phyloP scores from a whole-genome alignment of 2,329 filamentous ascomycete genomes.

The Macrophomina tecta region DNA sequence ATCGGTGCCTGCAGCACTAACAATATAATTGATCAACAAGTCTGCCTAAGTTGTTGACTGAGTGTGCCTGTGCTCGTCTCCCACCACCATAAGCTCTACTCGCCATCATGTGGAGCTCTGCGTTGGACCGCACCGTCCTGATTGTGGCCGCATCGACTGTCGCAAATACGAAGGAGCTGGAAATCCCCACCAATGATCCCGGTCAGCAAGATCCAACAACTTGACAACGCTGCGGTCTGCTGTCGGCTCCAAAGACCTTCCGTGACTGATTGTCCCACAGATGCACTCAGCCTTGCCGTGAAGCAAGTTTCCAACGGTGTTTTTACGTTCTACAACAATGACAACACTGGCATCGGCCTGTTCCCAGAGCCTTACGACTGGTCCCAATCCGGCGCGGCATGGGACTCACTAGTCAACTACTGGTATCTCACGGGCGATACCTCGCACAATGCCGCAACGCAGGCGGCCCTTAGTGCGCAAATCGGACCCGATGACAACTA shows the following conservation, averaged over 20 bases:
- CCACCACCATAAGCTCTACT: too few relatives aligned
- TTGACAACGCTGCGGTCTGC: not conserved
- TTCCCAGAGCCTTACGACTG: constrained; percentile 54
- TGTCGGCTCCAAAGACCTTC: not conserved
- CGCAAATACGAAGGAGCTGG: not conserved
- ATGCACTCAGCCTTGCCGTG: not conserved
- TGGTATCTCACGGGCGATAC: constrained; percentile 54
- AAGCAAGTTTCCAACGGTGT: constrained; percentile 10
- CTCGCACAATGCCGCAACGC: constrained; percentile 50
- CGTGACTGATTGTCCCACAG: not conserved
- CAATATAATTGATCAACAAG: not conserved
- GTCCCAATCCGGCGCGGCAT: constrained; percentile 53
- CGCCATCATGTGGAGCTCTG: not conserved
- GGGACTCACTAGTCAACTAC: constrained; percentile 52
- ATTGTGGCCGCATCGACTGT: not conserved
- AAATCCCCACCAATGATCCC: not conserved
- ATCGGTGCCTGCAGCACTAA: not conserved
- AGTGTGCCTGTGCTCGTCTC: not conserved
- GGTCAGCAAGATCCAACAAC: not conserved
- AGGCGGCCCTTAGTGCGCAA: constrained; percentile 51
- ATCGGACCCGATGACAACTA: constrained; percentile 50
- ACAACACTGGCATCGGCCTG: constrained; percentile 56
- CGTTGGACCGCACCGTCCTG: not conserved
- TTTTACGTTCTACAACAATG: constrained; percentile 1
- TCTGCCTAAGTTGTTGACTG: not conserved